Base-by-base conservation (phyloP, 345 rosid genomes). In the Anacardium occidentale region DNA sequence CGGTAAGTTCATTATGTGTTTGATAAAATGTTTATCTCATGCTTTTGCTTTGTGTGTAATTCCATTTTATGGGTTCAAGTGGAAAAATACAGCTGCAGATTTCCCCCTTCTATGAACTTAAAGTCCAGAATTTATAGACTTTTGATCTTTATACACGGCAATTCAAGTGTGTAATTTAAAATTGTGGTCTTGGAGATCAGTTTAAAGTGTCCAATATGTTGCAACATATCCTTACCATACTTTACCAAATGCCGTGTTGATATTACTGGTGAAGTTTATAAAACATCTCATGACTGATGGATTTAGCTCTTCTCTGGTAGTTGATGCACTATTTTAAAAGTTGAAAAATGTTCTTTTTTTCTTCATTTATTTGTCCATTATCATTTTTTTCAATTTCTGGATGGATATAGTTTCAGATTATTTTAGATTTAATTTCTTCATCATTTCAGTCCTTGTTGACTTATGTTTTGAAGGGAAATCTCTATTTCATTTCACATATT, bases 1-100 rank as follows among this genome's bases (percentile, higher is more conserved):
- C 99, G 88, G 97, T 91, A 87, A 77, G 75, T 80, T 29, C 68
- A 18, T 60, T 45, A 65, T 7, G 51, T 84, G 81, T 74, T 85
- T 69, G 89, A 76, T 70, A 60, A 75, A 82, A 79, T 82, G 85
- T 10, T 65, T 47, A 65, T 40, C 22, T 8, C 22, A 15, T 13
- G 18, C 26, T 47, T 65, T 22, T 2, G 9, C 22, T 11, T 59
- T 58, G 17, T 0, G 8, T 26, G 25, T 25, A 2, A 5, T 10
- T 24, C 7, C 10, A 3, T 26, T 59, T 29, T 1, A 14, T 2
- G 1, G 5, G 20, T 1, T 40, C 40, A 10, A 24, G 60, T 55
- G 29, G 60, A 20, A 24, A 57, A 25, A 21, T 29, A 29, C 14
- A 55, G 29, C 20, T 21, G 42, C 59, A 55, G 14, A 21, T 53